Evolutionary conservation across 2,329 filamentous ascomycete species (phyloP).

Genomic region (Coniochaeta prunicola): DNA sequence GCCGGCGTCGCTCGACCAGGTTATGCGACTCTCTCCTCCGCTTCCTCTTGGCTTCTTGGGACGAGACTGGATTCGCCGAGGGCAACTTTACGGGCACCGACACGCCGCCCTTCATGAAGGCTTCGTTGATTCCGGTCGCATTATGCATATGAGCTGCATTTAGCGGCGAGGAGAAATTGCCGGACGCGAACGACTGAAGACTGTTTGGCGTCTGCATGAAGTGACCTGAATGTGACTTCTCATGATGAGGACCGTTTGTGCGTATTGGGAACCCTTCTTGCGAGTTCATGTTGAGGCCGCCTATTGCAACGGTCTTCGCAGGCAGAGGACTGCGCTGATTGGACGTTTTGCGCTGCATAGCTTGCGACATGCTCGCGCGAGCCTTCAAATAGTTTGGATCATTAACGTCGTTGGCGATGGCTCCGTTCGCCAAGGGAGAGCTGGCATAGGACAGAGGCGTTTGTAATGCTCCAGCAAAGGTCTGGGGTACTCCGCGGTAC

Average conservation of each 20-base stretch:
- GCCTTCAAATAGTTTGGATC: slow-evolving; percentile 52
- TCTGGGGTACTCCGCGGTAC: slow-evolving; percentile 60
- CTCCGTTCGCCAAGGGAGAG: slow-evolving; percentile 40
- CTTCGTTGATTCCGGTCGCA: slow-evolving; percentile 68
- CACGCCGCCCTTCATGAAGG: slow-evolving; percentile 73
- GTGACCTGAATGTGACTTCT: slow-evolving; percentile 79
- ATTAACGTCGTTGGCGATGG: slow-evolving; percentile 39
- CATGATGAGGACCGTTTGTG: slow-evolving; percentile 57
- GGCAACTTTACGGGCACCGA: slow-evolving; percentile 86
- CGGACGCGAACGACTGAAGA: slow-evolving; percentile 79
- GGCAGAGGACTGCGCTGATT: slow-evolving; percentile 75
- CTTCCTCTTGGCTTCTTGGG: slow-evolving; percentile 90
- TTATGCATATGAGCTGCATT: slow-evolving; percentile 54
- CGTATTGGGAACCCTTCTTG: slow-evolving; percentile 74
- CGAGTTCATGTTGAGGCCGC: slow-evolving; percentile 59
- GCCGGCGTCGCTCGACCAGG: slow-evolving; percentile 83
- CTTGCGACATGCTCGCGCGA: slow-evolving; percentile 45
- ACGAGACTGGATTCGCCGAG: slow-evolving; percentile 47
- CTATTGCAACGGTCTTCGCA: slow-evolving; percentile 74
- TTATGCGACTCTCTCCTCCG: slow-evolving; percentile 92
- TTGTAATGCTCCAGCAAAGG: slow-evolving; percentile 47
- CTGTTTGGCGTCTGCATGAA: slow-evolving; percentile 86
- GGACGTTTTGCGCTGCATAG: slow-evolving; percentile 66
- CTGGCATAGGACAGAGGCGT: slow-evolving; percentile 43
- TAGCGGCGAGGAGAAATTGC: slow-evolving; percentile 79